phyloP scores from a whole-genome alignment of 495 filamentous ascomycete species.

The Poronia punctata region DNA sequence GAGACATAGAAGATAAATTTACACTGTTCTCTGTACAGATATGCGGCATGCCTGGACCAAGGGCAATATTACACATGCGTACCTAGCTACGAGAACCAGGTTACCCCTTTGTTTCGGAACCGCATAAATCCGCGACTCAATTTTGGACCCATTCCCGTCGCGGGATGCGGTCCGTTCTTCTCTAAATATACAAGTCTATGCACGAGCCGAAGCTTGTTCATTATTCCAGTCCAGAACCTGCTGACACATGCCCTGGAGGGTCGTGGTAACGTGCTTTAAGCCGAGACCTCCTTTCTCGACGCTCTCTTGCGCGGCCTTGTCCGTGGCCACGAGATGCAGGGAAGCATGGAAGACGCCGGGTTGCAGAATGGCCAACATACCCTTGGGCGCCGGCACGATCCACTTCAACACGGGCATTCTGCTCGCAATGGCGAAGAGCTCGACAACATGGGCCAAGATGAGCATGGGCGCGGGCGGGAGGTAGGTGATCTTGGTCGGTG shows the following conservation, averaged over 20 bases:
- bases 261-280: constrained; percentile 36
- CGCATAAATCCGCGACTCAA: too few species aligned
- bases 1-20: too few species aligned
- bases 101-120: too few species aligned
- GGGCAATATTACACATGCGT: too few species aligned
- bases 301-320: constrained; percentile 36
- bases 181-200: not conserved
- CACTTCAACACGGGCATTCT: constrained; percentile 31
- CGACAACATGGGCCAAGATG: constrained; percentile 40
- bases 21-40: too few species aligned
- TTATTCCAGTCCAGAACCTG: constrained; percentile 45
- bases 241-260: constrained; percentile 47
- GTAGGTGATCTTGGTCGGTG: constrained; percentile 24
- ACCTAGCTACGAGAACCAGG: too few species aligned
- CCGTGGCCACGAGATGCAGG: constrained; percentile 39
- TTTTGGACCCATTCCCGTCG: too few species aligned
- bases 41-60: too few species aligned
- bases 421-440: constrained; percentile 30
- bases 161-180: not conserved
- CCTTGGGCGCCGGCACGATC: constrained; percentile 29
- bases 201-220: constrained; percentile 8
- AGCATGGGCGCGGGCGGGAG: constrained; percentile 40
- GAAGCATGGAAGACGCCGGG: constrained; percentile 42
- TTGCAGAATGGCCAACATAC: constrained; percentile 39
- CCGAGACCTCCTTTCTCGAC: constrained; percentile 48